A percentile compares a stretch with the other conserved stretches of the same genome.
phyloP scores from a whole-genome alignment of 345 rosid species.

The Populus davidiana region DNA sequence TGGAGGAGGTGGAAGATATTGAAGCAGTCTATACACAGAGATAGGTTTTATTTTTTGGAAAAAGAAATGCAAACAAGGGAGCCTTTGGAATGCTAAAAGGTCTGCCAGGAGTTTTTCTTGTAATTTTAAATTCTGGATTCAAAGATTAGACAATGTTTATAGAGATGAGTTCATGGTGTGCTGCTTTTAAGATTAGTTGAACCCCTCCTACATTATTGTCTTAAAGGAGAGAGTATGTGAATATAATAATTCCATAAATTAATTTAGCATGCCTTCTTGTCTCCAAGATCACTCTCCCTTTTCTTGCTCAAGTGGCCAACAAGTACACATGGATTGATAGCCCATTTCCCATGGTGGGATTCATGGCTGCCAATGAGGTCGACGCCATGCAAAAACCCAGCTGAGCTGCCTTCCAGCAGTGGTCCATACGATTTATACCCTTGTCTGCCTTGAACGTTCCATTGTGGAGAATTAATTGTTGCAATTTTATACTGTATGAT shows the following conservation, averaged over 20 bases:
- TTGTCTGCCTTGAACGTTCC: slow-evolving; percentile 18
- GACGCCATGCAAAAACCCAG: slow-evolving; percentile 30
- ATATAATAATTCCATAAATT: slow-evolving; percentile 19
- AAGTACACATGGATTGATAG: slow-evolving; percentile 37
- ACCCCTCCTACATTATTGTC: slow-evolving; percentile 29
- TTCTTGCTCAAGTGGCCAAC: slow-evolving; percentile 57
- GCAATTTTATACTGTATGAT: no score
- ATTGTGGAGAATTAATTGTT: background rate
- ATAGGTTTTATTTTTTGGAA: background rate
- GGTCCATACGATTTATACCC: background rate
- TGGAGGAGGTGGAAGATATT: no score
- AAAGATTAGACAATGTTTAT: background rate
- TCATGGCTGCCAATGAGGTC: slow-evolving; percentile 35
- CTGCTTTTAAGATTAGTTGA: slow-evolving; percentile 40
- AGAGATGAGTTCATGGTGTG: background rate
- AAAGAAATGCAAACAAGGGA: background rate
- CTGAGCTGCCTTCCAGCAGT: slow-evolving; percentile 7
- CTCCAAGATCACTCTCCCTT: slow-evolving; percentile 24
- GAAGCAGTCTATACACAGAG: background rate
- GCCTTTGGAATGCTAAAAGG: slow-evolving; percentile 5
- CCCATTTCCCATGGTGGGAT: slow-evolving; percentile 31
- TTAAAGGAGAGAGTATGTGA: background rate
- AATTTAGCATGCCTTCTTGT: slow-evolving; percentile 34
- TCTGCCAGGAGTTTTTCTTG: background rate
- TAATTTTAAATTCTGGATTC: background rate